Base-by-base conservation (phyloP, 352 stramenopile species). In the Globisporangium polare region DNA sequence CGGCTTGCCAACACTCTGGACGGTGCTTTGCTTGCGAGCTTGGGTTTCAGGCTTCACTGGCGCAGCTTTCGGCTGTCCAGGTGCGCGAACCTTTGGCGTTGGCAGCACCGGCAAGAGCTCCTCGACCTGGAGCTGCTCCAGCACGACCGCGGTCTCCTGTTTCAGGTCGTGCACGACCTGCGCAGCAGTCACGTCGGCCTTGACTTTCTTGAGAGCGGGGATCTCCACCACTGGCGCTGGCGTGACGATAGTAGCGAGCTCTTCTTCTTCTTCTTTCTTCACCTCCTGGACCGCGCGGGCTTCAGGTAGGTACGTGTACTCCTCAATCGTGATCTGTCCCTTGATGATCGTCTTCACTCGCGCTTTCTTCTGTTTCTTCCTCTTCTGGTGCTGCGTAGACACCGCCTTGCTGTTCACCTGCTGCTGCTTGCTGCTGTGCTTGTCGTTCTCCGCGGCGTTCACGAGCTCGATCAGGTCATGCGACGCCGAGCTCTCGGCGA, bases 401-500 rank as follows among this genome's bases (percentile, higher is more conserved):
- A 17, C 6, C 29, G 26, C 18, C 47, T 37, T 63, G 24, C 33
- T 61, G 18, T 24, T 52, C 5, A 43, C 15, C 47, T 64, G 50
- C 37, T 64, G 50, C 37, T 50, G 46, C 17, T 61, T 64, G 33
- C 8, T 45, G n/a, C 17, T 59, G 49, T 42, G 33, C 45, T 62
- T 53, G 27, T 42, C 45, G 8, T 46, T 54, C 6, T 59, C 53
- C 31, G 39, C 37, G 15, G 57, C 47, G 29, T 56, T 46, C 20
- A 62, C 45, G 47, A 62, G 57, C 45, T 62, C 43, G 31, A 62
- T 46, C 31, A 62, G 35, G 57, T 62, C 57, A 37, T 49, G 57
- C 18, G 35, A 54, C 22, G 57, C 57, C 17, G 42, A 54, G 33
- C 57, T 62, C 9, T 47, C 22, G n/a, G 58, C 41, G 39, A 64